Evolutionary conservation across 768 basidiomycete species (phyloP).

Genomic region (Lactarius sp.): DNA sequence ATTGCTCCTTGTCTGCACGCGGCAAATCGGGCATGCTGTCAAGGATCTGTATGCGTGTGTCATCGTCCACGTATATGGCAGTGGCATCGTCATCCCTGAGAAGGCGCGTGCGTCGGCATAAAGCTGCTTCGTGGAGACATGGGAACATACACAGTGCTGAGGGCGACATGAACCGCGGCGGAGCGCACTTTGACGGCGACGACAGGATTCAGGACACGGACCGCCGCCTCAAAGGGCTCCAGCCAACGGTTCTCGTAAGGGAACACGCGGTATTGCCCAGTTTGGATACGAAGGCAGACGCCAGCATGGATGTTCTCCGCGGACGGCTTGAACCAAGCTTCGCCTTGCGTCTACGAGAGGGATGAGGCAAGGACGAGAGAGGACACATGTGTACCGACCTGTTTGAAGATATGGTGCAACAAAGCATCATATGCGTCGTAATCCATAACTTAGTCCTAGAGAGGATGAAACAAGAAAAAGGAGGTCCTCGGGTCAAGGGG

Average conservation of each 20-base stretch:
- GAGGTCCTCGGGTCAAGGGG: slow-evolving; percentile 11
- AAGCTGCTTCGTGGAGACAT: not conserved
- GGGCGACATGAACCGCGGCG: slow-evolving; percentile 75
- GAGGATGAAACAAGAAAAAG: not conserved
- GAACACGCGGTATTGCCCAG: slow-evolving; percentile 71
- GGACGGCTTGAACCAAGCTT: slow-evolving; percentile 83
- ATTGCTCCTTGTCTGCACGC: slow-evolving; percentile 85
- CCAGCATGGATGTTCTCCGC: slow-evolving; percentile 78
- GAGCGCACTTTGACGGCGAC: slow-evolving; percentile 79
- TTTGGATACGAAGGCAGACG: slow-evolving; percentile 67
- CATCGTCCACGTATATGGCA: slow-evolving; percentile 65
- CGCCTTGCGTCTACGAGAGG: slow-evolving; percentile 61
- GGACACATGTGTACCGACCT: slow-evolving; percentile 38
- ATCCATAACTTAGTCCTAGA: slow-evolving; percentile 44
- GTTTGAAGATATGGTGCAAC: slow-evolving; percentile 74
- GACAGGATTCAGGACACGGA: slow-evolving; percentile 71
- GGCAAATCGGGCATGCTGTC: slow-evolving; percentile 63
- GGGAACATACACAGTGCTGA: slow-evolving; percentile 57
- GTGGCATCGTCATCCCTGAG: slow-evolving; percentile 52
- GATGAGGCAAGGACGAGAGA: slow-evolving; percentile 19
- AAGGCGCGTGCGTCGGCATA: not conserved
- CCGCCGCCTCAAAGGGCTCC: slow-evolving; percentile 76
- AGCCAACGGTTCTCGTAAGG: slow-evolving; percentile 82
- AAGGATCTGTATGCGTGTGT: slow-evolving; percentile 85
- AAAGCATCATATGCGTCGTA: slow-evolving; percentile 80